Evolutionary conservation across 331 rosid species (phyloP).

Genomic region (Telfairia occidentalis): DNA sequence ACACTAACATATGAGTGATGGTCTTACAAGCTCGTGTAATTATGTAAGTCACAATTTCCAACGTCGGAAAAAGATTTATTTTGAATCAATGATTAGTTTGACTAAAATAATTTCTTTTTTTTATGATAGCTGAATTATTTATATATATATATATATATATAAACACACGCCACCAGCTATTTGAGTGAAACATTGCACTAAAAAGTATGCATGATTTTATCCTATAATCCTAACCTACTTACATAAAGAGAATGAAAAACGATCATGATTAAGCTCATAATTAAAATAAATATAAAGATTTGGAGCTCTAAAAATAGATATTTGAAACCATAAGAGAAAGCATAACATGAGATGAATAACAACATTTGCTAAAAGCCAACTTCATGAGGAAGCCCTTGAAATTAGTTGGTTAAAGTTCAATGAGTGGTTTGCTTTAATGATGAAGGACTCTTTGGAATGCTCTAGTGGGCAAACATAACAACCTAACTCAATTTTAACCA

Average conservation of each 20-base stretch:
- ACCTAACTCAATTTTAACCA: not conserved
- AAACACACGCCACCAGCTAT: no score
- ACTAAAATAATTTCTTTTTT: no score
- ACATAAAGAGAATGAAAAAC: not conserved
- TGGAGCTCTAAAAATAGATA: not conserved
- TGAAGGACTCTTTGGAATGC: not conserved
- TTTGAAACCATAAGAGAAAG: not conserved
- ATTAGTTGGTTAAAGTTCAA: not conserved
- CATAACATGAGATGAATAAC: not conserved
- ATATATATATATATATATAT: no score
- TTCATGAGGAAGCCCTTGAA: not conserved
- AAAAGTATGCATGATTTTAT: not conserved
- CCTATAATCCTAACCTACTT: not conserved
- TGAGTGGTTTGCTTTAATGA: not conserved
- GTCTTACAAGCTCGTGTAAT: no score
- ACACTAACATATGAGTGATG: no score
- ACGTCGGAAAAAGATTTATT: no score
- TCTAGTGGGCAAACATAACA: not conserved
- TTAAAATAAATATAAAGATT: not conserved
- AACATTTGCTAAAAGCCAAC: not conserved
- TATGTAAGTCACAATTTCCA: no score
- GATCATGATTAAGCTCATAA: not conserved
- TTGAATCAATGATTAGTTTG: no score
- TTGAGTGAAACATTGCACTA: not conserved
- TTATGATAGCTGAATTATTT: no score